These are phyloP conservation scores for Phycomyces nitens DNA, from an alignment of 192 early-diverging fungal genomes.

Conservation along the genomic window DNA sequence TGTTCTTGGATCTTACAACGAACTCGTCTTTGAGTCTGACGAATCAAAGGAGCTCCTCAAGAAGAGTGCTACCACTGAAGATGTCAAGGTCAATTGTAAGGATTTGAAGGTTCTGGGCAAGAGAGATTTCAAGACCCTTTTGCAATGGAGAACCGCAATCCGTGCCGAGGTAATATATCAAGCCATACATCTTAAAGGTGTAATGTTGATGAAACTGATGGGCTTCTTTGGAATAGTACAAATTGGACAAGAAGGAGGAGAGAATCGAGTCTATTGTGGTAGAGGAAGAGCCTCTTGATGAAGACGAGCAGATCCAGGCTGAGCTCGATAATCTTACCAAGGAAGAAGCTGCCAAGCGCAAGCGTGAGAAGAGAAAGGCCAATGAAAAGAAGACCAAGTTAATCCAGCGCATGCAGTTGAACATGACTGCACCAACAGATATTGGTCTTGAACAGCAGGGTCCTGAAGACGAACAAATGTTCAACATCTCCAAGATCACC, in stretches of 20 bases:
- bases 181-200: no score
- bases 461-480: slow-evolving; percentile 51
- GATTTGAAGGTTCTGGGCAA: slow-evolving; percentile 93
- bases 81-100: slow-evolving; percentile 73
- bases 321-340: slow-evolving; percentile 44
- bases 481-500: slow-evolving; percentile 49
- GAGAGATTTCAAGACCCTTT: slow-evolving; percentile 85
- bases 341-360: slow-evolving; percentile 45
- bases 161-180: slow-evolving; percentile 55
- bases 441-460: slow-evolving; percentile 68
- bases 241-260: slow-evolving; percentile 51
- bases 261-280: slow-evolving; percentile 32
- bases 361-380: slow-evolving; percentile 56
- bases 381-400: slow-evolving; percentile 69
- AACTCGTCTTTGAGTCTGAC: slow-evolving; percentile 70
- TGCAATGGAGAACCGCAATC: slow-evolving; percentile 84
- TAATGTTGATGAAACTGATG: no score
- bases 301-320: slow-evolving; percentile 55
- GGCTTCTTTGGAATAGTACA: slow-evolving; percentile 29
- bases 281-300: slow-evolving; percentile 48
- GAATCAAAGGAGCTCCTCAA: slow-evolving; percentile 55
- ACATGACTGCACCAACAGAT: slow-evolving; percentile 74
- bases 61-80: slow-evolving; percentile 71
- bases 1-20: slow-evolving; percentile 74
- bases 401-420: slow-evolving; percentile 73